Conservation (phyloP, 495 filamentous ascomycete genomes). For the Talaromyces thailandensis region DNA sequence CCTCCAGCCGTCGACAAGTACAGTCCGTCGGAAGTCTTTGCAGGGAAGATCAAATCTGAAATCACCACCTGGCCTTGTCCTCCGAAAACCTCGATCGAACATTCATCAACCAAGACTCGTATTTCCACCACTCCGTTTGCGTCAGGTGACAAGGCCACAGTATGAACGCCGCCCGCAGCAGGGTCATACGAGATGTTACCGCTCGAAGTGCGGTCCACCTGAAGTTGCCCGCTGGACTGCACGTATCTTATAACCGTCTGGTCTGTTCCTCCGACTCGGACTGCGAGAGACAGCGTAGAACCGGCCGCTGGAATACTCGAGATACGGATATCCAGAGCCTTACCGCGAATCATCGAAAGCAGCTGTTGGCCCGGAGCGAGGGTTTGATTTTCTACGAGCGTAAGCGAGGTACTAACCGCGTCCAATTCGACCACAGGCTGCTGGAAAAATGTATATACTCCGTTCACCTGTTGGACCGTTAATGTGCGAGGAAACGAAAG, state of each 20-base stretch:
- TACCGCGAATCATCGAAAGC: not conserved
- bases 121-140: no score
- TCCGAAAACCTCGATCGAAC: no score
- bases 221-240: not conserved
- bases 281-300: not conserved
- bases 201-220: not conserved
- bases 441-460: not conserved
- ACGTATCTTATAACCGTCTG: constrained; percentile 2
- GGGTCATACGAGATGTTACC: constrained; percentile 3
- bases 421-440: not conserved
- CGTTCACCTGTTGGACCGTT: not conserved
- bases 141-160: no score
- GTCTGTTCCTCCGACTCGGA: not conserved
- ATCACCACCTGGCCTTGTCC: no score
- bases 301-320: not conserved
- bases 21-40: no score
- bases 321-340: not conserved
- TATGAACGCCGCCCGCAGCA: constrained; percentile 2
- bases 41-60: no score
- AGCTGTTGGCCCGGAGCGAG: not conserved
- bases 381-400: not conserved
- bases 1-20: no score
- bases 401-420: not conserved
- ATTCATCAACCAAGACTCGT: no score
- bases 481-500: constrained; percentile 2